Evolutionary conservation across 2,329 filamentous ascomycete species (phyloP).

Genomic region (Aureobasidium sp.): DNA sequence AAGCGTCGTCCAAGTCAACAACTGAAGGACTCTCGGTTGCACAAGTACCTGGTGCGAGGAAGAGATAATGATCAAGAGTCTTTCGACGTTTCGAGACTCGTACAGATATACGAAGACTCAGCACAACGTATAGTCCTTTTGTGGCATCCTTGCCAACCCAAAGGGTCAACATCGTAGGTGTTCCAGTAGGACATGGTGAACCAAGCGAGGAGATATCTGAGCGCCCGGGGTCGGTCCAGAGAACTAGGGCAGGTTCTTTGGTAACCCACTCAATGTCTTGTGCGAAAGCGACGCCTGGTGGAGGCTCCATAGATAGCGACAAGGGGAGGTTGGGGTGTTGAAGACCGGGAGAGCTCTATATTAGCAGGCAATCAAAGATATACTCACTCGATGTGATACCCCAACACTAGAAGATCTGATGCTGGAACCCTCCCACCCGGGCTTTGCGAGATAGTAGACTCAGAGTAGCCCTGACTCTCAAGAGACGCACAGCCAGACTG

Average conservation of each 20-base stretch:
- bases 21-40: background rate
- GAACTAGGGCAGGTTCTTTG: constrained; percentile 1
- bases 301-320: background rate
- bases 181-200: background rate
- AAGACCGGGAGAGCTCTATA: background rate
- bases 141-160: background rate
- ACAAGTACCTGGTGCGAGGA: background rate
- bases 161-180: background rate
- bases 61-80: background rate
- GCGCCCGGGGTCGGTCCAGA: background rate
- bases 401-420: background rate
- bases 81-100: background rate
- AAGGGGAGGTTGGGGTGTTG: background rate
- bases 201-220: background rate
- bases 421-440: constrained; percentile 9
- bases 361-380: background rate
- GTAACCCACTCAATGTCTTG: background rate
- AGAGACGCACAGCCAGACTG: background rate
- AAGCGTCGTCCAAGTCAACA: background rate
- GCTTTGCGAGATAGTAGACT: background rate
- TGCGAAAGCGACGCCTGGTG: background rate
- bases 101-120: background rate
- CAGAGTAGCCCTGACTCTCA: constrained; percentile 8
- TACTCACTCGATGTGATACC: background rate
- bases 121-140: background rate